Conservation (phyloP, 2,329 filamentous ascomycete genomes). For the Ceratocystiopsis sp. region DNA sequence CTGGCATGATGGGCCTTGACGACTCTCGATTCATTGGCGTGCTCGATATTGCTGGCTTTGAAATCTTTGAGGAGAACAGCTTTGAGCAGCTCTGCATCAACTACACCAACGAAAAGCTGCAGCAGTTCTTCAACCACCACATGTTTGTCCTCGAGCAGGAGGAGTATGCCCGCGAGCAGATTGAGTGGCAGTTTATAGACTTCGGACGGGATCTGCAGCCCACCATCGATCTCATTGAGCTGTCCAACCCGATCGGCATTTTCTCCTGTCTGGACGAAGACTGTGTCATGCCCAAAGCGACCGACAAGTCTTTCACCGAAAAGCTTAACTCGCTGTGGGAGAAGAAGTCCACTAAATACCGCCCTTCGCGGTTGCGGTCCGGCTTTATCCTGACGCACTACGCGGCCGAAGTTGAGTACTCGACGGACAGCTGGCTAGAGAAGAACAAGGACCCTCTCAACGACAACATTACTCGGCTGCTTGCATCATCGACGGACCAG, state of each 20-base stretch:
- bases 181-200: conserved; percentile 99
- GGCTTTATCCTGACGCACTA: conserved; percentile 96
- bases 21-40: conserved; percentile 95
- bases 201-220: conserved; percentile 94
- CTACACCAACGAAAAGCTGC: conserved; percentile 97
- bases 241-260: conserved; percentile 93
- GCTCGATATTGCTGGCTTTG: conserved; percentile 95
- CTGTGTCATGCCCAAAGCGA: conserved; percentile 97
- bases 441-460: conserved; percentile 99
- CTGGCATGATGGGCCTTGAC: conserved; percentile 61
- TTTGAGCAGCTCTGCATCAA: conserved; percentile 99
- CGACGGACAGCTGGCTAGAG: conserved; percentile 85
- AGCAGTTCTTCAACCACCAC: conserved; percentile 99
- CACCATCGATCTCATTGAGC: conserved; percentile 91
- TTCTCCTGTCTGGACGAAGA: conserved; percentile 98
- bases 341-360: conserved; percentile 86
- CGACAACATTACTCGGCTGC: conserved; percentile 82
- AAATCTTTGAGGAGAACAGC: conserved; percentile 96
- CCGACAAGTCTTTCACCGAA: conserved; percentile 91
- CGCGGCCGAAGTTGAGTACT: conserved; percentile 93
- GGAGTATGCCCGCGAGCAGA: conserved; percentile 92
- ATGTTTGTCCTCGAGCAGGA: conserved; percentile 99
- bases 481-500: conserved; percentile 64
- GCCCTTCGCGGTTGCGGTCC: conserved; percentile 69
- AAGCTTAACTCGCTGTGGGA: conserved; percentile 97